Evolutionary conservation across 208 protist species (phyloP).

Genomic region (Leishmania turanica): DNA sequence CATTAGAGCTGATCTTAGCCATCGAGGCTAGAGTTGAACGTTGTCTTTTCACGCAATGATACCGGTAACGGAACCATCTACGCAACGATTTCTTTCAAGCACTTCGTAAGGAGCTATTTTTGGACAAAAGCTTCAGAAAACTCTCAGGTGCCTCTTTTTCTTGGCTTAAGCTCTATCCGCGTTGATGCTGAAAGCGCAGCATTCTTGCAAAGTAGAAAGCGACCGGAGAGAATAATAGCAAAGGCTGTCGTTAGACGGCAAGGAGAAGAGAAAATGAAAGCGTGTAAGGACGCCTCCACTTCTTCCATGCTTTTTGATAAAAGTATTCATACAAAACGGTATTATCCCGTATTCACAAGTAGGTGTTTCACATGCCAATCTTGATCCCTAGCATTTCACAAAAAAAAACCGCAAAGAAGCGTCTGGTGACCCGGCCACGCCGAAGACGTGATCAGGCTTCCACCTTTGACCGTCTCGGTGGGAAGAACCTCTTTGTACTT

Average conservation of each 20-base stretch:
- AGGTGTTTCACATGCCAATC: background rate
- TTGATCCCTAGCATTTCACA: slow-evolving; percentile 28
- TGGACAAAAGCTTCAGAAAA: no score
- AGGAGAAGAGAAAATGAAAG: background rate
- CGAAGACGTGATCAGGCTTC: slow-evolving; percentile 35
- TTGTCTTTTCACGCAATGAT: background rate
- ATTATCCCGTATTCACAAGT: background rate
- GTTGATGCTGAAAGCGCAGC: background rate
- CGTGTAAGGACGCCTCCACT: background rate
- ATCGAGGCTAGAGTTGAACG: background rate
- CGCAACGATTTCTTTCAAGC: background rate
- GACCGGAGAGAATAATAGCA: slow-evolving; percentile 9
- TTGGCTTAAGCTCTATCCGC: background rate
- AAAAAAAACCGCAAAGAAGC: slow-evolving; percentile 32
- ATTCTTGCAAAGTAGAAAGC: background rate
- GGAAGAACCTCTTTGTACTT: slow-evolving; percentile 35
- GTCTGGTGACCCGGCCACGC: slow-evolving; percentile 39
- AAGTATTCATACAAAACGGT: background rate
- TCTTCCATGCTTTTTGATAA: background rate
- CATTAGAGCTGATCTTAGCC: background rate
- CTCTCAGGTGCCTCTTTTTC: background rate
- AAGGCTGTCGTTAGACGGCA: background rate
- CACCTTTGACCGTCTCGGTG: slow-evolving; percentile 42
- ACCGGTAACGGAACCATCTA: background rate
- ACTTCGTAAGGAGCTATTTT: background rate